Percentiles rank a stretch among this genome's conserved stretches.
phyloP scores from a whole-genome alignment of 228 moss, liverwort and hornwort genomes.

The Sphagnum magellanicum region DNA sequence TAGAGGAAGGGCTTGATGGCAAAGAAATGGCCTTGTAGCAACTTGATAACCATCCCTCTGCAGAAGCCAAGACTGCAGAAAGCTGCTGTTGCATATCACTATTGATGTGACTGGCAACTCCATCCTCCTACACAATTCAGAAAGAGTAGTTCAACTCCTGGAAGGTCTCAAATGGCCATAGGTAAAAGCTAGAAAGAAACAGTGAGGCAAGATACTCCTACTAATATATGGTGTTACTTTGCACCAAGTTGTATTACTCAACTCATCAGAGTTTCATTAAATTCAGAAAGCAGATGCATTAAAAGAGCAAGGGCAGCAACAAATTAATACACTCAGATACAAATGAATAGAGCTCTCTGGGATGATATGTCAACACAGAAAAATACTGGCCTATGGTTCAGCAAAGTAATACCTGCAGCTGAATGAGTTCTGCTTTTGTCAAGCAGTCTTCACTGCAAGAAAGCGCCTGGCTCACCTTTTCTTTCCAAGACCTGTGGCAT shows the following conservation, averaged over 20 bases:
- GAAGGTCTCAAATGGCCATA: background rate
- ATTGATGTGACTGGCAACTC: constrained; percentile 60
- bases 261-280: no score
- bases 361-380: no score
- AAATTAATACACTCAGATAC: no score
- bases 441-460: constrained; percentile 31
- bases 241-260: background rate
- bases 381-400: no score
- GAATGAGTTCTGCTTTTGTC: constrained; percentile 69
- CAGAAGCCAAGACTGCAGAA: constrained; percentile 43
- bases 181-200: background rate
- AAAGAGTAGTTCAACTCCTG: background rate
- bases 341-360: no score
- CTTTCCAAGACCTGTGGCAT: constrained; percentile 65
- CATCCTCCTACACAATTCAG: constrained; percentile 49
- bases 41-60: constrained; percentile 60
- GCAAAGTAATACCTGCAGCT: constrained; percentile 55
- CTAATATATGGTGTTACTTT: background rate
- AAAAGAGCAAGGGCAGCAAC: no score
- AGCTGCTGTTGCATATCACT: constrained; percentile 60
- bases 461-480: constrained; percentile 58
- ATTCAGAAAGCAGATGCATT: background rate
- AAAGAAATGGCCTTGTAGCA: constrained; percentile 59
- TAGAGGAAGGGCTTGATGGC: constrained; percentile 36
- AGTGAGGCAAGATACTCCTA: background rate